Percentiles rank a stretch among this genome's conserved stretches.
Evolutionary conservation across 495 filamentous ascomycete genomes (phyloP).

Genomic region (Aspergillus bertholletiae): DNA sequence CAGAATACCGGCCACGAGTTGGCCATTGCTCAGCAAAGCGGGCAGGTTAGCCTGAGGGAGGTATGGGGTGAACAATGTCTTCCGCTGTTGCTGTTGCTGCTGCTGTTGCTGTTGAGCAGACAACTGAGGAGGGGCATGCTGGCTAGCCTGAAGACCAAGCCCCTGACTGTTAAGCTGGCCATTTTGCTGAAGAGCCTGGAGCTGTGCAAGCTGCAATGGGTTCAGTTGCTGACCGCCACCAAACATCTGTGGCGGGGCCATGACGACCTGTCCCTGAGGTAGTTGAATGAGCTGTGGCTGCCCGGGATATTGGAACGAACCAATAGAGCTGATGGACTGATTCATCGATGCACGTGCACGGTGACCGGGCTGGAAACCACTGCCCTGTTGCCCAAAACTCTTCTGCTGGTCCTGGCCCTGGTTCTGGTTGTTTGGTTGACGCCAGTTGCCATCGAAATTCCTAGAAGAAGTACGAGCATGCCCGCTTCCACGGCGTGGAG

Average conservation of each 20-base stretch:
- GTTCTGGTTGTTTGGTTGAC: slow-evolving; percentile 72
- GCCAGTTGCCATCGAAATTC: slow-evolving; percentile 98
- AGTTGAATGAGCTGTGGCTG: slow-evolving; percentile 89
- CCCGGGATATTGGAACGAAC: slow-evolving; percentile 84
- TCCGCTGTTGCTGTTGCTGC: slow-evolving; percentile 83
- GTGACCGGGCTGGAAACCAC: slow-evolving; percentile 86
- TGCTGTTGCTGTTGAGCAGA: slow-evolving; percentile 52
- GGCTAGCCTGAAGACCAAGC: slow-evolving; percentile 65
- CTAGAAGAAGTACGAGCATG: slow-evolving; percentile 80
- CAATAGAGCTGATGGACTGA: slow-evolving; percentile 81
- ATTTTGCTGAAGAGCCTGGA: slow-evolving; percentile 81
- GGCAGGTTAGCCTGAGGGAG: slow-evolving; percentile 93
- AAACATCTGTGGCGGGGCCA: slow-evolving; percentile 70
- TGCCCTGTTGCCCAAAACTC: slow-evolving; percentile 60
- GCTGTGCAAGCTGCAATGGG: slow-evolving; percentile 81
- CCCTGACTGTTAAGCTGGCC: slow-evolving; percentile 79
- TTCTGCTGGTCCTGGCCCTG: slow-evolving; percentile 52
- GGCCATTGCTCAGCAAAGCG: slow-evolving; percentile 84
- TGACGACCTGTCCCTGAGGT: slow-evolving; percentile 76
- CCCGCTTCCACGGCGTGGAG: slow-evolving; percentile 65
- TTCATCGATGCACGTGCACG: slow-evolving; percentile 79
- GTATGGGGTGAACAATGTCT: slow-evolving; percentile 98
- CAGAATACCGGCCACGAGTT: slow-evolving; percentile 92
- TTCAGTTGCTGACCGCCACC: slow-evolving; percentile 79
- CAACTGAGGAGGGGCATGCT: slow-evolving; percentile 67